A percentile compares a stretch with the other conserved stretches of the same genome.
These are phyloP conservation scores for Diaporthe caulivora DNA, from an alignment of 2,329 filamentous ascomycete genomes.

Conservation along the genomic window DNA sequence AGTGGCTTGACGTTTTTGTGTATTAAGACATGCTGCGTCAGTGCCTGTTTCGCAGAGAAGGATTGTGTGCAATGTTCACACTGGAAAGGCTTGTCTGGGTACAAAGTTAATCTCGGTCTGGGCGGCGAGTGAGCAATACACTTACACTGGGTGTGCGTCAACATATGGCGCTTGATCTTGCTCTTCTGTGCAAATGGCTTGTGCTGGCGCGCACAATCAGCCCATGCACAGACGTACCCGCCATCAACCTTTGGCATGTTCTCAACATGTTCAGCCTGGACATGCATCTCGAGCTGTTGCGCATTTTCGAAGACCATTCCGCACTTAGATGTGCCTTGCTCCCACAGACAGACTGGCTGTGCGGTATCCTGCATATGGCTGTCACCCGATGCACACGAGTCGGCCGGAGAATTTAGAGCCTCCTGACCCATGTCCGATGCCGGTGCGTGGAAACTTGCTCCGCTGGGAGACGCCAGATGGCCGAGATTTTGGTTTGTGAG, in stretches of 20 bases:
- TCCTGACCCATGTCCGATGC: background rate
- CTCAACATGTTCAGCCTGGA: constrained; percentile 38
- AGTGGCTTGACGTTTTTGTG: constrained; percentile 65
- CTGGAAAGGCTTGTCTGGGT: constrained; percentile 68
- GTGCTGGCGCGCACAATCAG: constrained; percentile 57
- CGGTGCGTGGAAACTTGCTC: constrained; percentile 9
- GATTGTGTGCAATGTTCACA: constrained; percentile 67
- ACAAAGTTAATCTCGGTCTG: constrained; percentile 35
- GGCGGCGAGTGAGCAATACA: constrained; percentile 35
- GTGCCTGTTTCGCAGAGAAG: constrained; percentile 76
- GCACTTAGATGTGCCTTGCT: constrained; percentile 11
- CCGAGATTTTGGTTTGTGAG: background rate
- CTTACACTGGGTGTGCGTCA: constrained; percentile 74
- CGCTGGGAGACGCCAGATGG: background rate
- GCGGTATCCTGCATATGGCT: constrained; percentile 2
- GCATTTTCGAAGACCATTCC: constrained; percentile 31
- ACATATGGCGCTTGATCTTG: constrained; percentile 75
- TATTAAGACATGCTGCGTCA: constrained; percentile 75
- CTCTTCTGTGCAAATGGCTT: constrained; percentile 69
- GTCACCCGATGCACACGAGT: constrained; percentile 5
- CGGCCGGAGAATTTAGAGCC: constrained; percentile 1
- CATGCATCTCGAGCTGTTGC: constrained; percentile 37
- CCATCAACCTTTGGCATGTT: constrained; percentile 20
- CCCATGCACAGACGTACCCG: constrained; percentile 34
- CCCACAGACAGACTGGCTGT: constrained; percentile 28